A percentile compares a stretch with the other conserved stretches of the same genome.
Evolutionary conservation across 345 rosid species (phyloP).

Genomic region (Clausena lansium): DNA sequence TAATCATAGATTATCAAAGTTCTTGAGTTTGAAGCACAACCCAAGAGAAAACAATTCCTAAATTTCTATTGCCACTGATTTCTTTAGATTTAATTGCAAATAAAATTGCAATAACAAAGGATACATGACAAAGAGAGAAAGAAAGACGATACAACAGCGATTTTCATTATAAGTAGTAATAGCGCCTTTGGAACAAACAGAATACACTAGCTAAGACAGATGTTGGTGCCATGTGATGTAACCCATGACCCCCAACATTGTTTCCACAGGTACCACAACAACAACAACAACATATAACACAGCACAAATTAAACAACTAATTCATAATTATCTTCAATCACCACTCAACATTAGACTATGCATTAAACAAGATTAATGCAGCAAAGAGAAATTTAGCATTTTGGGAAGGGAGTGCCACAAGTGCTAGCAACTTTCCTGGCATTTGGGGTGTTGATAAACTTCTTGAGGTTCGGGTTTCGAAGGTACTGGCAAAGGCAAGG

Average conservation of each 20-base stretch:
- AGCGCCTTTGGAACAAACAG: constrained; percentile 8
- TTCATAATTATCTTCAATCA: constrained; percentile 2
- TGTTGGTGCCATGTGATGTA: constrained; percentile 21
- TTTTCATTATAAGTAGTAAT: constrained; percentile 13
- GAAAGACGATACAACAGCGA: background rate
- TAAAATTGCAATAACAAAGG: too few species aligned
- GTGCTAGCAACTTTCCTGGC: constrained; percentile 84
- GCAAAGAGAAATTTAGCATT: constrained; percentile 43
- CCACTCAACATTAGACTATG: background rate
- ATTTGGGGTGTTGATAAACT: constrained; percentile 74
- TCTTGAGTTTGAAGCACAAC: too few species aligned
- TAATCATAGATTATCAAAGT: too few species aligned
- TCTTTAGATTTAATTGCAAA: background rate
- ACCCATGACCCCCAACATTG: constrained; percentile 25
- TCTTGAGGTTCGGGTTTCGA: constrained; percentile 65
- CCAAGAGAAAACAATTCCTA: too few species aligned
- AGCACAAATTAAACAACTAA: constrained; percentile 8
- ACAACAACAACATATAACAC: constrained; percentile 9
- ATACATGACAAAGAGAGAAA: background rate
- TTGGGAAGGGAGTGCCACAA: constrained; percentile 87
- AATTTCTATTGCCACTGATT: background rate
- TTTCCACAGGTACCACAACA: constrained; percentile 7
- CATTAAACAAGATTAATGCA: background rate
- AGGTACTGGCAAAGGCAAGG: constrained; percentile 92
- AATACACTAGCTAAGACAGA: constrained; percentile 17